These are phyloP conservation scores for Ilyonectria sp. DNA, from an alignment of 2,329 filamentous ascomycete genomes.

Conservation along the genomic window DNA sequence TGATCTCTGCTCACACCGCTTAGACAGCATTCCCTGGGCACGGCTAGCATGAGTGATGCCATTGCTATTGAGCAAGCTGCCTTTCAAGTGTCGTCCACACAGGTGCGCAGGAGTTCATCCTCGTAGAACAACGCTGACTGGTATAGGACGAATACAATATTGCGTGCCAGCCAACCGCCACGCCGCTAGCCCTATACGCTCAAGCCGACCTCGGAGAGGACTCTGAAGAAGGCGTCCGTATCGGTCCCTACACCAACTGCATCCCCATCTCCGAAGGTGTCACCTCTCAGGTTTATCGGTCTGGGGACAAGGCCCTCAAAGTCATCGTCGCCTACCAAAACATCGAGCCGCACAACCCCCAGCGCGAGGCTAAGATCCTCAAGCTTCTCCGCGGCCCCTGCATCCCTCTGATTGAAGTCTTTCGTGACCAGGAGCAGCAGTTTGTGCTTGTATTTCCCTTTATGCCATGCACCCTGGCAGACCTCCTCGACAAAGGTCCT, in stretches of 20 bases:
- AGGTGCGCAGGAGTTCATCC: conserved; percentile 61
- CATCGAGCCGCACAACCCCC: conserved; percentile 86
- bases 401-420: conserved; percentile 80
- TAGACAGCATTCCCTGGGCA: conserved; percentile 51
- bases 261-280: conserved; percentile 75
- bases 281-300: conserved; percentile 87
- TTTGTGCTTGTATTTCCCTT: conserved; percentile 91
- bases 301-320: conserved; percentile 79
- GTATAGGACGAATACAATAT: conserved; percentile 70
- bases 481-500: conserved; percentile 71
- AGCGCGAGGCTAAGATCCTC: conserved; percentile 85
- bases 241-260: conserved; percentile 70
- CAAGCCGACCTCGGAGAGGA: not conserved
- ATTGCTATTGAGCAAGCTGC: conserved; percentile 77
- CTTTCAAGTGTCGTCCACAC: conserved; percentile 70
- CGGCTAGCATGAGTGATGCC: conserved; percentile 61
- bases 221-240: conserved; percentile 57
- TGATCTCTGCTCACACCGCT: conserved; percentile 6
- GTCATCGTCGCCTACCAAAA: conserved; percentile 83
- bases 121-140: conserved; percentile 43
- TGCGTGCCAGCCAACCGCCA: conserved; percentile 53
- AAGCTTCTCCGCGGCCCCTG: conserved; percentile 67
- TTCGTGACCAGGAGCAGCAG: conserved; percentile 78
- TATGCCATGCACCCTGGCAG: conserved; percentile 79
- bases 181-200: conserved; percentile 26